Evolutionary conservation across 2,329 filamentous ascomycete species (phyloP).

Genomic region (Sporothrix inflata): DNA sequence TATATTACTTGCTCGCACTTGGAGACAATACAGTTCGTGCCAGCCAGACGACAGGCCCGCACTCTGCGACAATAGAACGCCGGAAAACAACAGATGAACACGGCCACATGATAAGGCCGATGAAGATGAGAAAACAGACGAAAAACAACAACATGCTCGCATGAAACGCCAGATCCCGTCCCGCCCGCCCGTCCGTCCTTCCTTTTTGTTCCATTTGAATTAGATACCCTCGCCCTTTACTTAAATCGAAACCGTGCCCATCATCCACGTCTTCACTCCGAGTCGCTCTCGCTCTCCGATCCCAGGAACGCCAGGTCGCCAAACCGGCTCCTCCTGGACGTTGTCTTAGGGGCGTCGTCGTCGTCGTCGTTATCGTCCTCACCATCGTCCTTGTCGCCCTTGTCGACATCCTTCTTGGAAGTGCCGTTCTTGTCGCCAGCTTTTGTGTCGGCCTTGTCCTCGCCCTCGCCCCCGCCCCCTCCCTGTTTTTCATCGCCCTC

Average conservation of each 20-base stretch:
- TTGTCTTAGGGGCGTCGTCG: constrained; percentile 37
- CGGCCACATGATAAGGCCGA: background rate
- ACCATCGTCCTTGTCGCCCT: constrained; percentile 35
- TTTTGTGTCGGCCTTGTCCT: constrained; percentile 38
- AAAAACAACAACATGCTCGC: background rate
- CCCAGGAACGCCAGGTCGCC: constrained; percentile 66
- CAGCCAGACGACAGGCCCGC: background rate
- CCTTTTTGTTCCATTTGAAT: background rate
- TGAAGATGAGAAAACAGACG: background rate
- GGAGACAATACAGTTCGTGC: background rate
- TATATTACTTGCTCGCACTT: background rate
- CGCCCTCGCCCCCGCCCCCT: constrained; percentile 37
- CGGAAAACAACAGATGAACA: background rate
- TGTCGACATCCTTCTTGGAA: constrained; percentile 40
- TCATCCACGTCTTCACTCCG: background rate
- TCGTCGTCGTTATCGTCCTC: constrained; percentile 29
- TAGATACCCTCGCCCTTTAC: background rate
- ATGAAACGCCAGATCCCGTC: background rate
- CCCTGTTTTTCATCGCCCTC: background rate
- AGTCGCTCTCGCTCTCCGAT: constrained; percentile 64
- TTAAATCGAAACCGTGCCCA: too few relatives aligned
- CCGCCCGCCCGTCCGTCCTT: background rate
- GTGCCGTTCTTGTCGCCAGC: constrained; percentile 33
- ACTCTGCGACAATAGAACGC: background rate
- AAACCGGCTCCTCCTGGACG: constrained; percentile 50